Percentiles rank a stretch among this genome's conserved stretches.
These are phyloP conservation scores for Cornus controversa DNA, from an alignment of 148 eudicot species.

Conservation along the genomic window DNA sequence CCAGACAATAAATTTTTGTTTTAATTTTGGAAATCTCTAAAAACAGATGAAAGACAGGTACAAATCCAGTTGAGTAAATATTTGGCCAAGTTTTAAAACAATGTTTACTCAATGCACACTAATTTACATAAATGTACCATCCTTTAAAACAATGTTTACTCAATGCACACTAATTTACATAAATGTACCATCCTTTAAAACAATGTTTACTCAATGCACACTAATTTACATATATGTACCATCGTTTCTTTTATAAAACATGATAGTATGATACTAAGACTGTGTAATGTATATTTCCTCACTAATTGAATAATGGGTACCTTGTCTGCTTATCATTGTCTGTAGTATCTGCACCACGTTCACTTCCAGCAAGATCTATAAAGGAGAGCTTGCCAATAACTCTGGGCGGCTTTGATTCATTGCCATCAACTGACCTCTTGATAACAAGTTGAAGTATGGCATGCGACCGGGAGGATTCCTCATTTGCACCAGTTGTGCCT, in stretches of 20 bases:
- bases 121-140: not conserved
- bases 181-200: not conserved
- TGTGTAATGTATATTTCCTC: not conserved
- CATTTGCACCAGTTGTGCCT: conserved; percentile 99
- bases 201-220: not conserved
- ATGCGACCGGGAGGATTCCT: conserved; percentile 98
- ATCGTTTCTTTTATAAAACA: not conserved
- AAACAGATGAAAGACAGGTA: not conserved
- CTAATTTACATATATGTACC: not conserved
- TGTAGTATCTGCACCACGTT: conserved; percentile 98
- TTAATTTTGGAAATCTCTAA: not conserved
- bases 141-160: not conserved
- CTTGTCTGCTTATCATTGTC: conserved; percentile 99
- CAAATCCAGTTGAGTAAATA: not conserved
- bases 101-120: not conserved
- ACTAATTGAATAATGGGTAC: conserved; percentile 26
- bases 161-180: not conserved
- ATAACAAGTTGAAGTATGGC: conserved; percentile 95
- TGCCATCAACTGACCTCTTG: conserved; percentile 70
- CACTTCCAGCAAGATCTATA: conserved; percentile 99
- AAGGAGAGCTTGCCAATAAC: conserved; percentile 94
- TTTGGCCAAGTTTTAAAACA: not conserved
- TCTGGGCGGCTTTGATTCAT: conserved; percentile 74
- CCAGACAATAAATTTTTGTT: not conserved
- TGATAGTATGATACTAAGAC: not conserved